Conservation (phyloP, 345 rosid genomes). For the Sapria himalayana region DNA sequence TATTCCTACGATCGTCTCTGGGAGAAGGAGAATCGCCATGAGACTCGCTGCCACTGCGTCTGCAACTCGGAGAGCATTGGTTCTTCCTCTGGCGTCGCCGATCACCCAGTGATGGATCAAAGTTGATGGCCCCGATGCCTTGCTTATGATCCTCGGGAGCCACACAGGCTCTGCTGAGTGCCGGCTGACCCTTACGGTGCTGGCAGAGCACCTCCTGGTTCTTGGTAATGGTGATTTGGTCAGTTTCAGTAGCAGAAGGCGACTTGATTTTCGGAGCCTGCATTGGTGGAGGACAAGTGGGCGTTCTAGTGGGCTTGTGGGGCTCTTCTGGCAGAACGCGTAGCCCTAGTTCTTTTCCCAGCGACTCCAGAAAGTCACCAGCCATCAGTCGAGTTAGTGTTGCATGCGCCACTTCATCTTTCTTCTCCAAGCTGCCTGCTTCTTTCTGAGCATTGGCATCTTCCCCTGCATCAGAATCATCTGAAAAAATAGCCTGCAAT, state of each 20-base stretch:
- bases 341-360: conserved; percentile 87
- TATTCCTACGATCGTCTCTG: conserved; percentile 23
- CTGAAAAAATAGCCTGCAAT: conserved; percentile 76
- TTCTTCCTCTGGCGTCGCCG: conserved; percentile 45
- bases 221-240: conserved; percentile 2
- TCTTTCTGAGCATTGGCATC: conserved; percentile 17
- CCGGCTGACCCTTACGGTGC: conserved; percentile 6
- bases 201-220: conserved; percentile 1
- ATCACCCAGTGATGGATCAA: conserved; percentile 18
- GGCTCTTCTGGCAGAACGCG: conserved; percentile 71
- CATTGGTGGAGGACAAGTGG: conserved; percentile 8
- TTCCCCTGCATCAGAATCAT: conserved; percentile 67
- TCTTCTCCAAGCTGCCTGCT: conserved; percentile 37
- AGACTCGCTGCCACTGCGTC: conserved; percentile 27
- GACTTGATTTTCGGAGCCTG: conserved; percentile 11
- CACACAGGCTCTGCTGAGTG: conserved; percentile 6
- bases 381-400: conserved; percentile 78
- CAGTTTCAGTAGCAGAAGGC: conserved; percentile 5
- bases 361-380: conserved; percentile 75
- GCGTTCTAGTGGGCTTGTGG: conserved; percentile 12
- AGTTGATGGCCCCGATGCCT: conserved; percentile 12
- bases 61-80: conserved; percentile 19
- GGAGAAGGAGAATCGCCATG: conserved; percentile 36
- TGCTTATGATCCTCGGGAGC: conserved; percentile 14
- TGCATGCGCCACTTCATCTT: conserved; percentile 51